phyloP scores from a whole-genome alignment of 805 yeast species.

The Osmozyma mogii region DNA sequence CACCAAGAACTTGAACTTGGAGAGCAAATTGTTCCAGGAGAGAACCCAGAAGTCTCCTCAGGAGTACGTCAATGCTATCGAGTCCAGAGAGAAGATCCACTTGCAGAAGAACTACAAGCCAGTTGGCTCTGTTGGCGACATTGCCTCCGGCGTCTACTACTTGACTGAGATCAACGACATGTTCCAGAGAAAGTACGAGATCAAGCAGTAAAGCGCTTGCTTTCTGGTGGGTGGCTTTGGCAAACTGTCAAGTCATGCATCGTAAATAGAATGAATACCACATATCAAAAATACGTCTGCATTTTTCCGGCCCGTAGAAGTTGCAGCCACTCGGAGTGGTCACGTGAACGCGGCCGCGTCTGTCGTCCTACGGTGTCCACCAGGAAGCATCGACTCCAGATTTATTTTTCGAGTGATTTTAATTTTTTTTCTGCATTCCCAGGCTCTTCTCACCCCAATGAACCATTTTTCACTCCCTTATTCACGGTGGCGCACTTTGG shows the following conservation, averaged over 20 bases:
- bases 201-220: slow-evolving; percentile 38
- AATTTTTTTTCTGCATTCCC: no score
- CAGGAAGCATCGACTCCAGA: not conserved
- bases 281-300: no score
- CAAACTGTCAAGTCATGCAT: no score
- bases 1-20: slow-evolving; percentile 56
- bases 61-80: slow-evolving; percentile 75
- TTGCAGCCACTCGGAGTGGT: no score
- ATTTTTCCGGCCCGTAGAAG: no score
- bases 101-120: slow-evolving; percentile 75
- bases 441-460: no score
- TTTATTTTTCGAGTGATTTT: not conserved
- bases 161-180: slow-evolving; percentile 77
- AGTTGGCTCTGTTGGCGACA: slow-evolving; percentile 63
- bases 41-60: slow-evolving; percentile 67
- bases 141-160: slow-evolving; percentile 76
- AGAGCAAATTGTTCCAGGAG: slow-evolving; percentile 50
- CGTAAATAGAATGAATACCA: no score
- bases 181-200: slow-evolving; percentile 74
- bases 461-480: no score
- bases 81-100: slow-evolving; percentile 83
- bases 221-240: no score
- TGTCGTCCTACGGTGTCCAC: not conserved
- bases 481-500: no score
- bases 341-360: no score